Base-by-base conservation (phyloP, 352 stramenopile genomes). In the Globisporangium solare region DNA sequence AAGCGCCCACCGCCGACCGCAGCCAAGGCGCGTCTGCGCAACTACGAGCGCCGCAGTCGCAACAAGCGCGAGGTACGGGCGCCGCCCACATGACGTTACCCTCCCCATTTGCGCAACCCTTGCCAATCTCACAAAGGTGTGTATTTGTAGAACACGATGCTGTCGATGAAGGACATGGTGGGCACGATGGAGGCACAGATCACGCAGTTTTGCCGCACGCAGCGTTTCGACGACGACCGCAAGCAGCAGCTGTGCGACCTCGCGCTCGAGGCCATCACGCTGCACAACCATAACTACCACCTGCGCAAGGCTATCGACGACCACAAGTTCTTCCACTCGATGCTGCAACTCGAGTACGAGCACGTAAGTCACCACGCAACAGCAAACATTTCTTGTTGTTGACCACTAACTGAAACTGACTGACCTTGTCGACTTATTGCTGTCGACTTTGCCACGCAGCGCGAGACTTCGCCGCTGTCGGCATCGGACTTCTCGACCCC, bases 321-420 rank as follows among this genome's bases (percentile, higher is more conserved):
- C 48, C 74, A 84, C 57, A 54, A 51, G 32, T 84, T 84, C 55
- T 84, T 84, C 58, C 74, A 84, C 60, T 78, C 67, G 18, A 84
- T 82, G 74, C 46, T 82, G 40, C 71, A 81, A 47, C 67, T 84
- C 51, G 74, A 84, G 58, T 82, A 74, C 50, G 70, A 82, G n/a
- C 67, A 81, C 51, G 73, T 83, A 79, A 65, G 73, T 56, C 27
- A 35, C 0, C 27, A 35, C 6, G 24, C 24, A 31, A 6, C 24
- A 35, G 7, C 27, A 35, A 35, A 35, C 27, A 35, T 31, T 31
- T 31, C 3, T 31, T 31, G 24, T 35, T 35, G 27, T 35, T 35
- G 27, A 1, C 27, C 6, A 35, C 24, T n/a, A 27, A 27, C 24
- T 21, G 1, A 22, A 58, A 39, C 27, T 35, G 2, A 35, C 27